phyloP scores from a whole-genome alignment of 331 rosid species.

The Arachis monticola region DNA sequence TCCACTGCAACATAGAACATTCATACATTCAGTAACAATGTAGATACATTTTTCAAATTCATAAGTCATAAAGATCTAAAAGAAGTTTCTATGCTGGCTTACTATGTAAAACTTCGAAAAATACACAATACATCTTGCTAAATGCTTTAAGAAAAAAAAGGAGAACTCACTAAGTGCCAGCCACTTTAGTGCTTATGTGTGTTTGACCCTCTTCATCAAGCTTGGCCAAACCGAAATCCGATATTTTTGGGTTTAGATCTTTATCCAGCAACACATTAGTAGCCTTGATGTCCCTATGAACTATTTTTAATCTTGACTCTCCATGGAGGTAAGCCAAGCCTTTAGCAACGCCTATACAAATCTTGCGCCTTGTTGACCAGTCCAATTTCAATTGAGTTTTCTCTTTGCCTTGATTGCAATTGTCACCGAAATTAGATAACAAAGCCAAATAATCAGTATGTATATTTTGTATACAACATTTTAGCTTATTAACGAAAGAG shows the following conservation, averaged over 20 bases:
- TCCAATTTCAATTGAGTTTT: conserved; percentile 44
- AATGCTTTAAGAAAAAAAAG: not conserved
- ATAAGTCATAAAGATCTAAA: too few relatives aligned
- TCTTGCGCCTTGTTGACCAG: conserved; percentile 59
- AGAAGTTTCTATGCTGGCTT: too few relatives aligned
- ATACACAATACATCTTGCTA: too few relatives aligned
- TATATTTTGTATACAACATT: too few relatives aligned
- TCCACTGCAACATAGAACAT: not conserved
- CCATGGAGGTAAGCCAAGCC: conserved; percentile 76
- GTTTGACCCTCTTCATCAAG: conserved; percentile 49
- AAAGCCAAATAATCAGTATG: too few relatives aligned
- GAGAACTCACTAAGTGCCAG: conserved; percentile 47
- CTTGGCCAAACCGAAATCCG: conserved; percentile 79
- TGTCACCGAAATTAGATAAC: not conserved
- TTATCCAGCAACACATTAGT: conserved; percentile 66
- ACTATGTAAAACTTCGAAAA: too few relatives aligned
- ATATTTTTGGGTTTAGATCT: conserved; percentile 64
- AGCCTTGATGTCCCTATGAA: conserved; percentile 75
- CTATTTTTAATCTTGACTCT: conserved; percentile 68
- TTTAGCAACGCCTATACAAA: conserved; percentile 70
- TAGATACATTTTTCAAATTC: not conserved
- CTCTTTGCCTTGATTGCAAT: conserved; percentile 35
- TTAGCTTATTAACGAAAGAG: not conserved
- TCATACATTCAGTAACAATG: not conserved
- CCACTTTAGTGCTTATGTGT: conserved; percentile 55